Evolutionary conservation across 345 rosid genomes (phyloP).

Genomic region (Pelargonium nanum): DNA sequence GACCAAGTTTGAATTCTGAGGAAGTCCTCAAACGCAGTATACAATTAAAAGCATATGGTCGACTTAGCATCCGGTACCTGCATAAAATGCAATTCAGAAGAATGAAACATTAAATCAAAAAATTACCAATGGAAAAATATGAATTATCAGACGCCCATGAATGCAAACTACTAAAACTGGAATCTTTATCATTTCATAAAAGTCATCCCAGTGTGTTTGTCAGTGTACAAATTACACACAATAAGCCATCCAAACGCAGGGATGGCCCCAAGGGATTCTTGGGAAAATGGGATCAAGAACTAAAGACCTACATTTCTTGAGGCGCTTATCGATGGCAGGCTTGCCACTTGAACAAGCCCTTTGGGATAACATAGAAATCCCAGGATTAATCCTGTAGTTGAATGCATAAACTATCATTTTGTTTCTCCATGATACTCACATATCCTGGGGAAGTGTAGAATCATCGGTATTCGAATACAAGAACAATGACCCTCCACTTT

Average conservation of each 20-base stretch:
- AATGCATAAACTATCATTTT: background rate
- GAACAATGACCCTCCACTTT: slow-evolving; percentile 92
- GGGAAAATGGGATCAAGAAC: background rate
- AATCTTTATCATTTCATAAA: background rate
- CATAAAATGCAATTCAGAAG: slow-evolving; percentile 5
- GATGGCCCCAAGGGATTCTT: background rate
- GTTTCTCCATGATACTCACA: slow-evolving; percentile 43
- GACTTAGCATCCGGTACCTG: slow-evolving; percentile 88
- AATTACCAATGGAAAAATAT: slow-evolving; percentile 1
- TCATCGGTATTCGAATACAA: slow-evolving; percentile 85
- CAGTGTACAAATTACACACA: background rate
- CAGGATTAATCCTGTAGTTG: background rate
- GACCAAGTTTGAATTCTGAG: slow-evolving; percentile 79
- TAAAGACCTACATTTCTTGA: background rate
- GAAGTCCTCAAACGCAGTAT: slow-evolving; percentile 85
- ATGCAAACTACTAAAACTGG: background rate
- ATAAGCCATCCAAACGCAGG: background rate
- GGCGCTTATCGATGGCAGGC: background rate
- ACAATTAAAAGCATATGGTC: slow-evolving; percentile 94
- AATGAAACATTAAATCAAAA: background rate
- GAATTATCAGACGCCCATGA: background rate
- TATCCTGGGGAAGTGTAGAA: slow-evolving; percentile 98
- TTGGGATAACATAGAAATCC: slow-evolving; percentile 1
- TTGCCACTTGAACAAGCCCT: background rate
- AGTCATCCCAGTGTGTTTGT: background rate